These are phyloP conservation scores for Moesziomyces globuligerus DNA, from an alignment of 1,284 basidiomycete genomes.

Conservation along the genomic window DNA sequence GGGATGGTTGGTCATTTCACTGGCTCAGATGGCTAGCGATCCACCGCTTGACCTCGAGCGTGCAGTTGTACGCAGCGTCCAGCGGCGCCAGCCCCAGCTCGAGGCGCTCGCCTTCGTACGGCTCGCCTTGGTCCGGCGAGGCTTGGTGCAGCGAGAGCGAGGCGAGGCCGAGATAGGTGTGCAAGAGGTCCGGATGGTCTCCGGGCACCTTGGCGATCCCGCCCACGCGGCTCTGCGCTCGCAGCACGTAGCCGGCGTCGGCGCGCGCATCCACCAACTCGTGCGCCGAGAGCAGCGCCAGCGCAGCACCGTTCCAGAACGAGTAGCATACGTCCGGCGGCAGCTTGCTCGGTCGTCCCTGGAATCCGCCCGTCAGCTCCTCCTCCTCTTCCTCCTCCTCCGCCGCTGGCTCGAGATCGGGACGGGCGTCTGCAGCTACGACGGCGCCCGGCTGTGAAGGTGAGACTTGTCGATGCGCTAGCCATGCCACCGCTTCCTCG, in stretches of 20 bases:
- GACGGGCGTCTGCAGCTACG: neutral
- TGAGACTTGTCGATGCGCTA: slow-evolving; percentile 32
- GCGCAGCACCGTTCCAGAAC: slow-evolving; percentile 64
- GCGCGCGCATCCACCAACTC: slow-evolving; percentile 33
- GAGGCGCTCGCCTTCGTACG: neutral
- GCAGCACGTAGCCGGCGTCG: slow-evolving; percentile 54
- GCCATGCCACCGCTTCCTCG: slow-evolving; percentile 14
- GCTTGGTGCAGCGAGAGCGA: slow-evolving; percentile 52
- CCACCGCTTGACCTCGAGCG: slow-evolving; percentile 14
- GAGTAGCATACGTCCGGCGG: slow-evolving; percentile 63
- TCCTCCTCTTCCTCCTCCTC: slow-evolving; percentile 6
- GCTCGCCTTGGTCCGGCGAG: neutral
- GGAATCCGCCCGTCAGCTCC: slow-evolving; percentile 45
- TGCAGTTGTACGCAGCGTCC: slow-evolving; percentile 31
- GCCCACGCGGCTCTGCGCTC: slow-evolving; percentile 54
- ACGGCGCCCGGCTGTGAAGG: too few species aligned
- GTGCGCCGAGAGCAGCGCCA: slow-evolving; percentile 46
- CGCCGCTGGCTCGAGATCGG: neutral
- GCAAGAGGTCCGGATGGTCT: slow-evolving; percentile 60
- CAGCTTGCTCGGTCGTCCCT: slow-evolving; percentile 49
- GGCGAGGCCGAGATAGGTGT: slow-evolving; percentile 61
- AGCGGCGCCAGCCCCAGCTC: slow-evolving; percentile 21
- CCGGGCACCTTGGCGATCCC: slow-evolving; percentile 60
- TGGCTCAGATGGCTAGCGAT: slow-evolving; percentile 9
- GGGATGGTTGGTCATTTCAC: slow-evolving; percentile 3